phyloP scores from a whole-genome alignment of 257 asterid genomes.

The Linderniella brevidens region DNA sequence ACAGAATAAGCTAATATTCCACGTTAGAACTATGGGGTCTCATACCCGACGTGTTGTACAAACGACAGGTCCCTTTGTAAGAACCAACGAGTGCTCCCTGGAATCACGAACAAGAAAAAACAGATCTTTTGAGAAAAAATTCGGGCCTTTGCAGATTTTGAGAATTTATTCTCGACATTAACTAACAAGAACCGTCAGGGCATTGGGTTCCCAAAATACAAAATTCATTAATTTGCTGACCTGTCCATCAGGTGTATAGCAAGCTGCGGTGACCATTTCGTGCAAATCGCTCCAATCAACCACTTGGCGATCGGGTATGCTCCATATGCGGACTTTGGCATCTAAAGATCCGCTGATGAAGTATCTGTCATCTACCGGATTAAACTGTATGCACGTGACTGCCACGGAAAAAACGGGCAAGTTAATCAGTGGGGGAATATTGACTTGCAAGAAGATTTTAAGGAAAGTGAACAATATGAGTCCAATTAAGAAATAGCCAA shows the following conservation, averaged over 20 bases:
- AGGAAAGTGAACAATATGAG: too few species aligned
- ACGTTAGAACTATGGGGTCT: too few species aligned
- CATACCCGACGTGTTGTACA: constrained; percentile 67
- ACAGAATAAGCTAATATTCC: background rate
- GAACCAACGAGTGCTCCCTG: constrained; percentile 96
- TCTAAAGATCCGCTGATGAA: constrained; percentile 98
- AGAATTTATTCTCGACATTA: too few species aligned
- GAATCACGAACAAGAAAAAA: constrained; percentile 14
- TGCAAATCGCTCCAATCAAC: constrained; percentile 96
- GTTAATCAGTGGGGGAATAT: constrained; percentile 13
- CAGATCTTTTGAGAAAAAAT: constrained; percentile 9
- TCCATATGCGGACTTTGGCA: constrained; percentile 99
- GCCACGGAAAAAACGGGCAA: constrained; percentile 20
- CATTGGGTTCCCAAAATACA: too few species aligned
- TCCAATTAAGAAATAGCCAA: too few species aligned
- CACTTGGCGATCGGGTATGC: constrained; percentile 87
- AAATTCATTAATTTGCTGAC: constrained; percentile 22
- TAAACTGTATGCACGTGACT: constrained; percentile 98
- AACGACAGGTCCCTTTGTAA: constrained; percentile 86
- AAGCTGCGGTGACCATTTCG: constrained; percentile 99
- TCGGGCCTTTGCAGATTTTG: background rate
- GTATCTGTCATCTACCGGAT: constrained; percentile 91
- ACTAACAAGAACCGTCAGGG: too few species aligned
- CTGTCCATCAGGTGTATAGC: constrained; percentile 99
- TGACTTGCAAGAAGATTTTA: background rate